Base-by-base conservation (phyloP, 129 eudicot species). In the Chrysanthemum makinoi region DNA sequence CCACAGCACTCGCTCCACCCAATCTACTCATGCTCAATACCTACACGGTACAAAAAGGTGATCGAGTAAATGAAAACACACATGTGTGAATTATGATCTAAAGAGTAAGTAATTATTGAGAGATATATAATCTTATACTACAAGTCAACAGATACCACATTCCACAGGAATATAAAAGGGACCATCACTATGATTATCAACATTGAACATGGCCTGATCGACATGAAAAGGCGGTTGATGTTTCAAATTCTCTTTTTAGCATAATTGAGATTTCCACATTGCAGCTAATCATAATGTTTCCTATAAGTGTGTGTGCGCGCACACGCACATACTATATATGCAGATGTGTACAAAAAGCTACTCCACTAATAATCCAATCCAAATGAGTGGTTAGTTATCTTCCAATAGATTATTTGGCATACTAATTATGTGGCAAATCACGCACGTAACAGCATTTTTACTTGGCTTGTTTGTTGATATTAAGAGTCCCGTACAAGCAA, bases 1-100 rank as follows among this genome's bases (percentile, higher is more conserved):
- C 98, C 63, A 89, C 98, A 1, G 98, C 98, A 12, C 92, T 96
- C 44, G 98, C 95, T 74, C 90, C 98, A 50, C 98, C 98, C 79
- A 92, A 69, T 85, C 98, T 80, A 82, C 98, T 92, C 96, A 92
- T 89, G 88, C 98, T 92, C 85, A 92, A 75, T 81, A 92, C 98
- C 98, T 92, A 80, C 68, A 75, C 69, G 14, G 35, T 60, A 61
- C 52, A 80, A 69, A 20, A 73, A 44, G 26, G 65, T 33, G 59
- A 54, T 6, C 18, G 52, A 43, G 67, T 55, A 22, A 16, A 66
- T 10, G 62, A 24, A 44, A 10, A 47, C 17, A 49, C 65, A 53
- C 28, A 39, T 68, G 66, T 52, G 56, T 17, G 11, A 52, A 64
- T 51, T 59, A 72, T 53, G 26, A 18, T 48, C 15, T 15, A 24